Evolutionary conservation across 108 stramenopile genomes (phyloP), one percentile per base, ranked within the genome.

Genomic region (Cylindrotheca closterium): DNA sequence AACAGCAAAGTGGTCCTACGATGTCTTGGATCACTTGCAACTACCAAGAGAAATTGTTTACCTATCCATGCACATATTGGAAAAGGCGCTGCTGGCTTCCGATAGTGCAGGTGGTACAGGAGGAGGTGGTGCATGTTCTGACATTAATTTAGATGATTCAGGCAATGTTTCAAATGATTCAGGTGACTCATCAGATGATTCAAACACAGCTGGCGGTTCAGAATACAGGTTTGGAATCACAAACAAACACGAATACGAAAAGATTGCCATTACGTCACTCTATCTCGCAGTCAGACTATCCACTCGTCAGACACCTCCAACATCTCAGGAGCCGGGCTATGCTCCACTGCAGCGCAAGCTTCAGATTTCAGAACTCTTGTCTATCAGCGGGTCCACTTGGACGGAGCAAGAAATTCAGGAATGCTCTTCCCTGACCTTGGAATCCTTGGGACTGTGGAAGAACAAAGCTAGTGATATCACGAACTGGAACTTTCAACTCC

Each of bases 1-100:
- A 42, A 67, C 78, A 1, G 57, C 75, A 8, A 66, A 71, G 34
- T 83, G 82, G 82, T 73, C 48, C 62, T 83, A 77, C 57, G 66
- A 77, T 61, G 75, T 83, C 17, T 33, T 73, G 10, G 82, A 83
- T 57, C 71, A 76, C 34, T 51, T 79, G 8, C 52, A 65, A 26
- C 74, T 59, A 23, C 49, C 67, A 3, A 56, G 82, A 33, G 49
- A 63, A n/a, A 67, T 69, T n/a, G 82, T 75, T 5, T 73, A 67
- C 51, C 42, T 77, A 24, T 70, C 78, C 31, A 82, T 82, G 76
- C 71, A 74, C 50, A 70, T 82, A 50, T 37, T 78, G 7, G 81
- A 82, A 58, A 58, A 77, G 3, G 7, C 15, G 7, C 15, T 31
- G 10, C 17, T 58, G 5, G 42, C 50, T 21, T 25, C 27, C 15